These are phyloP conservation scores for Malassezia dermatis DNA, from an alignment of 1,284 basidiomycete genomes.

Conservation along the genomic window DNA sequence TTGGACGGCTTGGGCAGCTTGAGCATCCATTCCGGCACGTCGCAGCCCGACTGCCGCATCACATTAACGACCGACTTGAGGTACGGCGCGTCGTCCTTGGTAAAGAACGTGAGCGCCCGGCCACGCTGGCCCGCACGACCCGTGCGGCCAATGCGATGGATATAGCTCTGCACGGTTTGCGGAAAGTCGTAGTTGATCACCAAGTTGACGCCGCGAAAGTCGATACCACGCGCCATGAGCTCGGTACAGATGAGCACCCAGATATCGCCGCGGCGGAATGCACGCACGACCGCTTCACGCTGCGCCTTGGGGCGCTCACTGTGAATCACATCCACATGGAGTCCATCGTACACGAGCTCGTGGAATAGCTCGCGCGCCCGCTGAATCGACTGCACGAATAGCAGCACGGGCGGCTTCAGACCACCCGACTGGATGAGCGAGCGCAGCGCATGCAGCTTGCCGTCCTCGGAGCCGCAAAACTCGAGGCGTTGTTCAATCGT, in stretches of 20 bases:
- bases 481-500: slow-evolving; percentile 75
- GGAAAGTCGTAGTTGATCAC: slow-evolving; percentile 71
- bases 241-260: slow-evolving; percentile 47
- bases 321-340: slow-evolving; percentile 83
- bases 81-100: slow-evolving; percentile 79
- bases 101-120: slow-evolving; percentile 89
- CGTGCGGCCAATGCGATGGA: slow-evolving; percentile 92
- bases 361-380: slow-evolving; percentile 80
- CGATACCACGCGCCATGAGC: slow-evolving; percentile 74
- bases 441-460: slow-evolving; percentile 75
- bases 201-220: slow-evolving; percentile 81
- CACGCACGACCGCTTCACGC: slow-evolving; percentile 60
- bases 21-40: slow-evolving; percentile 45
- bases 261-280: slow-evolving; percentile 62
- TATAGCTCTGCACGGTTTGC: slow-evolving; percentile 68
- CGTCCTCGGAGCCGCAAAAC: slow-evolving; percentile 83
- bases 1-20: slow-evolving; percentile 68
- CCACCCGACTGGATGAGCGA: slow-evolving; percentile 64
- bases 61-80: slow-evolving; percentile 94
- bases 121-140: slow-evolving; percentile 84
- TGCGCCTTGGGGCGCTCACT: slow-evolving; percentile 75
- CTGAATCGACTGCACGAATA: slow-evolving; percentile 86
- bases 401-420: slow-evolving; percentile 75
- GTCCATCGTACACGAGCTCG: slow-evolving; percentile 71
- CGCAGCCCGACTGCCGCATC: slow-evolving; percentile 67